Conservation (phyloP, 768 basidiomycete species). For the Collybia sp. region DNA sequence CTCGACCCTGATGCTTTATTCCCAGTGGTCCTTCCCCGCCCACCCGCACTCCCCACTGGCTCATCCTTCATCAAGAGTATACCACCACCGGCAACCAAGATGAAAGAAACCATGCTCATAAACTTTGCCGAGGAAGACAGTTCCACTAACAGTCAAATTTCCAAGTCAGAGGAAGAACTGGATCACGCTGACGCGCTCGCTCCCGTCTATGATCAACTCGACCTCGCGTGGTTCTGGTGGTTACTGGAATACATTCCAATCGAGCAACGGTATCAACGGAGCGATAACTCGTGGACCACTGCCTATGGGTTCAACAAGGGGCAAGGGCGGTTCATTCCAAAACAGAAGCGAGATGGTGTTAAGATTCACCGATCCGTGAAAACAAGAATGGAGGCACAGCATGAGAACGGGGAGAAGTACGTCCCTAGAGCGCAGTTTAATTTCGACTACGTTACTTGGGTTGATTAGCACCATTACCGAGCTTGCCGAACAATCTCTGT, state of each 20-base stretch:
- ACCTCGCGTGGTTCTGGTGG: slow-evolving; percentile 41
- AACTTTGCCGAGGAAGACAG: slow-evolving; percentile 4
- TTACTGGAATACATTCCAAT: slow-evolving; percentile 20
- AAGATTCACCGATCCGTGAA: slow-evolving; percentile 31
- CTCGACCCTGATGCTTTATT: slow-evolving; percentile 30
- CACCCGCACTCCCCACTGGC: slow-evolving; percentile 30
- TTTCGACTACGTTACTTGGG: not conserved
- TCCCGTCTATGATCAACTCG: slow-evolving; percentile 47
- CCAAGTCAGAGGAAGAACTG: slow-evolving; percentile 38
- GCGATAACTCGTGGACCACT: slow-evolving; percentile 9
- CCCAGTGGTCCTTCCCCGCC: slow-evolving; percentile 30
- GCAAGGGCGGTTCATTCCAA: slow-evolving; percentile 20
- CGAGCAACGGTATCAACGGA: slow-evolving; percentile 10
- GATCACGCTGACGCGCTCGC: slow-evolving; percentile 44
- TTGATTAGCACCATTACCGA: too few relatives aligned
- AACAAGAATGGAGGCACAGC: slow-evolving; percentile 32
- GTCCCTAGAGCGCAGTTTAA: slow-evolving; percentile 27
- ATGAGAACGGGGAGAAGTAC: slow-evolving; percentile 19
- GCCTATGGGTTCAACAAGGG: slow-evolving; percentile 19
- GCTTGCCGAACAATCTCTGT: too few relatives aligned
- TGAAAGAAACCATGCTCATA: slow-evolving; percentile 5
- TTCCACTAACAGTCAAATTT: not conserved
- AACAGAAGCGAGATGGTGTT: slow-evolving; percentile 13
- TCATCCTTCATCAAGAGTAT: slow-evolving; percentile 13
- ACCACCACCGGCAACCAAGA: slow-evolving; percentile 12